phyloP scores from a whole-genome alignment of 768 basidiomycete species.

The Heimioporus sp. region DNA sequence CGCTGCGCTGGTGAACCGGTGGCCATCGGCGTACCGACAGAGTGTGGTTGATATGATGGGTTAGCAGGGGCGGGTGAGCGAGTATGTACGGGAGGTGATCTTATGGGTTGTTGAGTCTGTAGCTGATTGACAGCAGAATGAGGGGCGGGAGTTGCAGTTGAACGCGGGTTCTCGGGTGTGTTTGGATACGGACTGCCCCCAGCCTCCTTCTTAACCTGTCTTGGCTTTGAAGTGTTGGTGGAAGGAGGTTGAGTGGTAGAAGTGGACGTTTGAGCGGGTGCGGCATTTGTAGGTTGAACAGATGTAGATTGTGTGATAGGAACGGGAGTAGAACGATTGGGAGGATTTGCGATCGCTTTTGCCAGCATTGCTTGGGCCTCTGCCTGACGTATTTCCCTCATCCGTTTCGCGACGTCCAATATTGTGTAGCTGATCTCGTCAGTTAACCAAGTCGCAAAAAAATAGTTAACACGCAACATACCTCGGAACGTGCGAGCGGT shows the following conservation, averaged over 20 bases:
- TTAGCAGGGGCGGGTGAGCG: slow-evolving; percentile 25
- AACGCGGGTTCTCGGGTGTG: slow-evolving; percentile 28
- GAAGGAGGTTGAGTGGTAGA: slow-evolving; percentile 28
- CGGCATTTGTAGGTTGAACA: slow-evolving; percentile 32
- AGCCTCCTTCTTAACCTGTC: slow-evolving; percentile 29
- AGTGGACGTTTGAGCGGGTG: slow-evolving; percentile 27
- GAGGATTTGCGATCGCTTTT: slow-evolving; percentile 29
- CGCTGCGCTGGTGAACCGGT: slow-evolving; percentile 30
- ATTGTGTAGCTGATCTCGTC: slow-evolving; percentile 48
- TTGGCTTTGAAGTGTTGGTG: slow-evolving; percentile 21
- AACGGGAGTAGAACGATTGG: slow-evolving; percentile 27
- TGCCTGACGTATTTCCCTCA: slow-evolving; percentile 26
- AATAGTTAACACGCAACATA: slow-evolving; percentile 27
- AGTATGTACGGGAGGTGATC: slow-evolving; percentile 29
- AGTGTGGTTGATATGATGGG: slow-evolving; percentile 21
- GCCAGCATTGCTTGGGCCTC: slow-evolving; percentile 22
- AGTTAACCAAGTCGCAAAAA: slow-evolving; percentile 2
- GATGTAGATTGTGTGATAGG: slow-evolving; percentile 34
- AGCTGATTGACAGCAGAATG: slow-evolving; percentile 34
- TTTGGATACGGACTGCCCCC: slow-evolving; percentile 24
- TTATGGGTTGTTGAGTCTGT: slow-evolving; percentile 25
- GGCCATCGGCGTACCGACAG: slow-evolving; percentile 18
- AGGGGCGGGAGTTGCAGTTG: slow-evolving; percentile 31
- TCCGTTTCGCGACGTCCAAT: slow-evolving; percentile 47
- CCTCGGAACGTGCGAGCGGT: slow-evolving; percentile 46